Percentiles rank a stretch among this genome's conserved stretches.
phyloP scores from a whole-genome alignment of 108 stramenopile genomes.

The Schizochytrium sp. region DNA sequence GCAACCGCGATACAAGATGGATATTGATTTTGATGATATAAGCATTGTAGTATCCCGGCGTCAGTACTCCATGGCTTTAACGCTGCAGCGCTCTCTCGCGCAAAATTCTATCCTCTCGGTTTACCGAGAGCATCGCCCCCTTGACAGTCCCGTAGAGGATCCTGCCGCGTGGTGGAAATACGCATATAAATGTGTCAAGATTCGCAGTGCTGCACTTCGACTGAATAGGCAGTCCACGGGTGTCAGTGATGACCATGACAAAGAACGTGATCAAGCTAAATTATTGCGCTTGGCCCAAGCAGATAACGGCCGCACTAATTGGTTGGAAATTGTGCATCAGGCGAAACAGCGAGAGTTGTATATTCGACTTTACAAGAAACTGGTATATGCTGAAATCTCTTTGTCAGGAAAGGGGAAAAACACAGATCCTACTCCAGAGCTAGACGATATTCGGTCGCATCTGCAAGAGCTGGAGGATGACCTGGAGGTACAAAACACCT shows the following conservation, averaged over 20 bases:
- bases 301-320: not conserved
- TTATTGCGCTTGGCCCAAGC: not conserved
- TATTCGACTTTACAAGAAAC: constrained; percentile 5
- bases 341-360: constrained; percentile 9
- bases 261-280: not conserved
- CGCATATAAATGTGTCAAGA: constrained; percentile 39
- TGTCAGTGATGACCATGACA: not conserved
- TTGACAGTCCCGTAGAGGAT: constrained; percentile 50
- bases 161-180: constrained; percentile 48
- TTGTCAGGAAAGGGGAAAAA: not conserved
- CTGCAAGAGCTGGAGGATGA: constrained; percentile 26
- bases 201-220: constrained; percentile 13
- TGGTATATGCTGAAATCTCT: not conserved
- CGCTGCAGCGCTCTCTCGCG: constrained; percentile 44
- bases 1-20: constrained; percentile 51
- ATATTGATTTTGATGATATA: constrained; percentile 37
- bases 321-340: constrained; percentile 43
- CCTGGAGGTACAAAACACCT: constrained; percentile 41
- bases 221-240: not conserved
- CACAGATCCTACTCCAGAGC: not conserved
- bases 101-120: constrained; percentile 29
- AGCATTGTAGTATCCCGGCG: not conserved
- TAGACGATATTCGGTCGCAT: not conserved
- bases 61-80: constrained; percentile 1
- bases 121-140: constrained; percentile 41